Percentiles rank a stretch among this genome's conserved stretches.
phyloP scores from a whole-genome alignment of 805 yeast genomes.

The Ogataea degrootiae region DNA sequence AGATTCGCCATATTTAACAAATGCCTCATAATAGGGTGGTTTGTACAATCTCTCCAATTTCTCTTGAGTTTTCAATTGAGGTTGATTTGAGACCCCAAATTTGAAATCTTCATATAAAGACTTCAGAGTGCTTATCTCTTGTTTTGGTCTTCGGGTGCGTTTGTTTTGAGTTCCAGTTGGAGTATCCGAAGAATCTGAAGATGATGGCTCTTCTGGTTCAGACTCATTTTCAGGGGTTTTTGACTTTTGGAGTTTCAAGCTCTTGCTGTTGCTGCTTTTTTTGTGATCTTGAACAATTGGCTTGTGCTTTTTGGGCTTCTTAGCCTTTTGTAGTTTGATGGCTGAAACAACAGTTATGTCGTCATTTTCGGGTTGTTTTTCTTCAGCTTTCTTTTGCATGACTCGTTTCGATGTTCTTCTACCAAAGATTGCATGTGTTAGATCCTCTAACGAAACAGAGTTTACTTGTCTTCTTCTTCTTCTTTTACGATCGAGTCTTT shows the following conservation, averaged over 20 bases:
- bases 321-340: not conserved
- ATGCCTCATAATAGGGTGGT: conserved; percentile 9
- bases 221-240: too few relatives aligned
- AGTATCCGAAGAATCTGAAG: too few relatives aligned
- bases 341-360: not conserved
- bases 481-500: conserved; percentile 1
- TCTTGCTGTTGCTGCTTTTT: not conserved
- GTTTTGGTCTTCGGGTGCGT: not conserved
- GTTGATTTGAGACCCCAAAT: too few relatives aligned
- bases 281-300: not conserved
- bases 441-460: conserved; percentile 10
- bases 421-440: conserved; percentile 13
- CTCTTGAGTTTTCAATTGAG: not conserved
- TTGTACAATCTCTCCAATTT: not conserved
- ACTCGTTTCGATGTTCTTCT: not conserved
- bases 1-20: conserved; percentile 2
- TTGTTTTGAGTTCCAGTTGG: not conserved
- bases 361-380: not conserved
- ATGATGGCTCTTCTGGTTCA: too few relatives aligned
- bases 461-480: not conserved
- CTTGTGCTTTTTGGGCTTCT: not conserved
- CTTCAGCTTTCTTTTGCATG: not conserved
- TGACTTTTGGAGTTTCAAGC: not conserved
- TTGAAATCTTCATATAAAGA: not conserved
- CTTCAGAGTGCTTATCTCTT: not conserved